A percentile compares a stretch with the other conserved stretches of the same genome.
Conservation (phyloP, 148 eudicot genomes). For the Rhododendron ovatum region DNA sequence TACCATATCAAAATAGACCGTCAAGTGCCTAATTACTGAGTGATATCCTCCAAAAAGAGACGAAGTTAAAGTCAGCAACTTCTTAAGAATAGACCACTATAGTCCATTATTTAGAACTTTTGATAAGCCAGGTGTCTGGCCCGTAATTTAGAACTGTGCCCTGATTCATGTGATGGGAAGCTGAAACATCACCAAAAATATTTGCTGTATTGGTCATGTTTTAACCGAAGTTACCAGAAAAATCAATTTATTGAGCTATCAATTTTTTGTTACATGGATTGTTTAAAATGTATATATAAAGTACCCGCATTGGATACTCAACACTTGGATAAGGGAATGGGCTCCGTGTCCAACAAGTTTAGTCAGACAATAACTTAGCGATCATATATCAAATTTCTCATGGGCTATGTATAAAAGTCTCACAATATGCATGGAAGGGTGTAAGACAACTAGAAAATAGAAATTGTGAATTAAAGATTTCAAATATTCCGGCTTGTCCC, state of each 20-base stretch:
- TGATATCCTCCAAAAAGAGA: background rate
- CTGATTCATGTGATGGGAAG: background rate
- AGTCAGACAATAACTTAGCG: too few species aligned
- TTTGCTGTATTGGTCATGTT: background rate
- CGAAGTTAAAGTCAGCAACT: background rate
- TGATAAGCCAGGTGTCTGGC: too few species aligned
- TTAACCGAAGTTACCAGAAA: background rate
- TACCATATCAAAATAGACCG: too few species aligned
- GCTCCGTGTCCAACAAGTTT: too few species aligned
- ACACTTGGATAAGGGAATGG: too few species aligned
- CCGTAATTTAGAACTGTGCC: background rate
- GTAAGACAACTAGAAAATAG: too few species aligned
- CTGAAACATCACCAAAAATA: background rate
- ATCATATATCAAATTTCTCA: too few species aligned
- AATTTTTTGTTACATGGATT: background rate
- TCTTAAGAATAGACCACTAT: background rate
- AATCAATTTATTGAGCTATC: background rate
- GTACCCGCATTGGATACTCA: background rate
- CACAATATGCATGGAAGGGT: too few species aligned
- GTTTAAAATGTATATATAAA: too few species aligned
- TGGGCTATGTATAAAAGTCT: too few species aligned
- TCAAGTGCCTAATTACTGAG: background rate
- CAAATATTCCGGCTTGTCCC: background rate
- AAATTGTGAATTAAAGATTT: too few species aligned
- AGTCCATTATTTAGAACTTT: background rate